Percentiles rank a stretch among this genome's conserved stretches.
These are phyloP conservation scores for Colletotrichum siamense DNA, from an alignment of 2,329 filamentous ascomycete species.

Conservation along the genomic window DNA sequence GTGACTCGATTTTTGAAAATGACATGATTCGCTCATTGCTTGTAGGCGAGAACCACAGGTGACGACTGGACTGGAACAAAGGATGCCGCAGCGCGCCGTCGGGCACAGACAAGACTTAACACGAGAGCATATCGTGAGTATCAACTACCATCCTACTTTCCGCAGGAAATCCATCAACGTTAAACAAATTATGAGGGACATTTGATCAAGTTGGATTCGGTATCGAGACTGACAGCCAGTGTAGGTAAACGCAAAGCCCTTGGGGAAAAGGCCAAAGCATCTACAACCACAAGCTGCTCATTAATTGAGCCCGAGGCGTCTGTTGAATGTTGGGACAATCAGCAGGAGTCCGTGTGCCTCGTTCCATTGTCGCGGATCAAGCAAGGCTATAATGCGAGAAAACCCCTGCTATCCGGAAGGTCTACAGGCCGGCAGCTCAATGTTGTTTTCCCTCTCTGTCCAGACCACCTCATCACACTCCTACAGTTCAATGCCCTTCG, in stretches of 20 bases:
- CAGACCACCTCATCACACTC: slow-evolving; percentile 48
- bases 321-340: slow-evolving; percentile 38
- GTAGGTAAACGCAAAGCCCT: slow-evolving; percentile 17
- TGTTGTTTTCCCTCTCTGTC: slow-evolving; percentile 40
- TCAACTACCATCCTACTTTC: slow-evolving; percentile 27
- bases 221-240: neutral
- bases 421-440: slow-evolving; percentile 18
- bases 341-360: slow-evolving; percentile 34
- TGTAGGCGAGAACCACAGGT: slow-evolving; percentile 39
- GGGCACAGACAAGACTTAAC: slow-evolving; percentile 50
- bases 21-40: neutral
- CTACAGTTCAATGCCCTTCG: slow-evolving; percentile 46
- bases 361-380: slow-evolving; percentile 34
- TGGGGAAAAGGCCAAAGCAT: neutral
- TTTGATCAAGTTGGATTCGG: neutral
- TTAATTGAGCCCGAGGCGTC: slow-evolving; percentile 31
- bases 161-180: neutral
- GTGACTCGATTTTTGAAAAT: neutral
- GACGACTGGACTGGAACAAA: slow-evolving; percentile 53
- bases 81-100: slow-evolving; percentile 44
- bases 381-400: slow-evolving; percentile 34
- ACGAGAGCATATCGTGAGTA: slow-evolving; percentile 42
- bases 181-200: neutral
- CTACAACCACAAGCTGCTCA: slow-evolving; percentile 14
- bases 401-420: slow-evolving; percentile 31